Conservation (phyloP, 2,329 filamentous ascomycete species). For the Hypocreales sp. region DNA sequence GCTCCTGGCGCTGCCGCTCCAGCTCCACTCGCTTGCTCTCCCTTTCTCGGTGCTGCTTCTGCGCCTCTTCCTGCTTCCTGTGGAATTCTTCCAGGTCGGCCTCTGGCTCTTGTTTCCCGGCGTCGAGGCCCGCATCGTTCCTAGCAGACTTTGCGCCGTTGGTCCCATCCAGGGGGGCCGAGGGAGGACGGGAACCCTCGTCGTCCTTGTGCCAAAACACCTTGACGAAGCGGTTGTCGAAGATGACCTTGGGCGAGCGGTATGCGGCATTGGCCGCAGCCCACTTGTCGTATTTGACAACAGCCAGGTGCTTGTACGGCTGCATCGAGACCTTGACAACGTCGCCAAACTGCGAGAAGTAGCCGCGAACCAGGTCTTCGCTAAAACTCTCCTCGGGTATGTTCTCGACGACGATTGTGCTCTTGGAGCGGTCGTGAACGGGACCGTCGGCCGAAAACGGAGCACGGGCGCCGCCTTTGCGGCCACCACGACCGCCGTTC, state of each 20-base stretch:
- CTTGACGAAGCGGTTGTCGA: slow-evolving; percentile 76
- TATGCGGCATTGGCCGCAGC: slow-evolving; percentile 54
- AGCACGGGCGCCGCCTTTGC: slow-evolving; percentile 26
- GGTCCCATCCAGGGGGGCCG: slow-evolving; percentile 8
- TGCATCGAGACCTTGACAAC: slow-evolving; percentile 51
- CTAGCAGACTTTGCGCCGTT: slow-evolving; percentile 9
- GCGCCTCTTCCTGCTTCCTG: slow-evolving; percentile 54
- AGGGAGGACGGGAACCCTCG: slow-evolving; percentile 15
- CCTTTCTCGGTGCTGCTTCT: slow-evolving; percentile 52
- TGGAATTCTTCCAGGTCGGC: slow-evolving; percentile 57
- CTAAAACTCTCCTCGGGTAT: slow-evolving; percentile 58
- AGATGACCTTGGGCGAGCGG: slow-evolving; percentile 63
- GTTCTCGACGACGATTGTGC: slow-evolving; percentile 59
- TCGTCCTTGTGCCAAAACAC: slow-evolving; percentile 61
- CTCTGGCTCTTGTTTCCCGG: slow-evolving; percentile 26
- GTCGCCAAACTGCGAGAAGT: slow-evolving; percentile 58
- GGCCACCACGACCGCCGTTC: slow-evolving; percentile 16
- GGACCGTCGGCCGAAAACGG: slow-evolving; percentile 51
- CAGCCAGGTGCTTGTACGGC: slow-evolving; percentile 48
- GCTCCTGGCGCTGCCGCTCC: slow-evolving; percentile 42
- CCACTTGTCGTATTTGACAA: slow-evolving; percentile 55
- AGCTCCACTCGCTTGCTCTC: slow-evolving; percentile 46
- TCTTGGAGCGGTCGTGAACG: slow-evolving; percentile 45
- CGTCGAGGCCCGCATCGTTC: background rate
- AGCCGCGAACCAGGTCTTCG: slow-evolving; percentile 48